These are phyloP conservation scores for Vigna radiata DNA, from an alignment of 306 rosid genomes.

Conservation along the genomic window DNA sequence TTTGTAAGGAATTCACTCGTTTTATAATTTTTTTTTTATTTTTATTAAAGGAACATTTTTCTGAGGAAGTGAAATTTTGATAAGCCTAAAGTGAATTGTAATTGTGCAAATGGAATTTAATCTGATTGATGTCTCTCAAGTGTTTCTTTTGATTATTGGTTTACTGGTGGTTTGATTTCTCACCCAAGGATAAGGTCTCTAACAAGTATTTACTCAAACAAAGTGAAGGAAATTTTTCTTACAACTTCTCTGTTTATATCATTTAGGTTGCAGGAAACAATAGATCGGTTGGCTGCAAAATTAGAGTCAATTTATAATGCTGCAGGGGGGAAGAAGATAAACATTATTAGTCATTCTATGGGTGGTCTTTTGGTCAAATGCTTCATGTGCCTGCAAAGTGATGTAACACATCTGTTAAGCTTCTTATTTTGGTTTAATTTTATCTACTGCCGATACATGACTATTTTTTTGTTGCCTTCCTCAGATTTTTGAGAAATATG, in stretches of 20 bases:
- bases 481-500: slow-evolving; percentile 98
- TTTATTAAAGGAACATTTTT: slow-evolving; percentile 15
- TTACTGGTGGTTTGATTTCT: slow-evolving; percentile 27
- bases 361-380: slow-evolving; percentile 98
- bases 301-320: slow-evolving; percentile 75
- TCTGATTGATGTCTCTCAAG: slow-evolving; percentile 24
- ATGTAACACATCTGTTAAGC: slow-evolving; percentile 59
- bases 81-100: slow-evolving; percentile 21
- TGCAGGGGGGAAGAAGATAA: slow-evolving; percentile 92
- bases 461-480: slow-evolving; percentile 35
- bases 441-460: slow-evolving; percentile 28
- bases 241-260: slow-evolving; percentile 26
- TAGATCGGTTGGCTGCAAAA: slow-evolving; percentile 76
- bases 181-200: slow-evolving; percentile 21
- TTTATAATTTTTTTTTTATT: slow-evolving; percentile 8
- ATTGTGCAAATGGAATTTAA: slow-evolving; percentile 13
- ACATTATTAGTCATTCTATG: slow-evolving; percentile 92
- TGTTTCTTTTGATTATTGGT: slow-evolving; percentile 23
- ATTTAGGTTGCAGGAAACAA: slow-evolving; percentile 82
- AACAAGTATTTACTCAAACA: slow-evolving; percentile 7
- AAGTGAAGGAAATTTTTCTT: slow-evolving; percentile 20
- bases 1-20: slow-evolving; percentile 4
- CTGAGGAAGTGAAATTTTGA: slow-evolving; percentile 32
- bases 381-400: slow-evolving; percentile 81
- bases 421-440: slow-evolving; percentile 35